These are phyloP conservation scores for Fusarium redolens DNA, from an alignment of 2,329 filamentous ascomycete genomes.

Conservation along the genomic window DNA sequence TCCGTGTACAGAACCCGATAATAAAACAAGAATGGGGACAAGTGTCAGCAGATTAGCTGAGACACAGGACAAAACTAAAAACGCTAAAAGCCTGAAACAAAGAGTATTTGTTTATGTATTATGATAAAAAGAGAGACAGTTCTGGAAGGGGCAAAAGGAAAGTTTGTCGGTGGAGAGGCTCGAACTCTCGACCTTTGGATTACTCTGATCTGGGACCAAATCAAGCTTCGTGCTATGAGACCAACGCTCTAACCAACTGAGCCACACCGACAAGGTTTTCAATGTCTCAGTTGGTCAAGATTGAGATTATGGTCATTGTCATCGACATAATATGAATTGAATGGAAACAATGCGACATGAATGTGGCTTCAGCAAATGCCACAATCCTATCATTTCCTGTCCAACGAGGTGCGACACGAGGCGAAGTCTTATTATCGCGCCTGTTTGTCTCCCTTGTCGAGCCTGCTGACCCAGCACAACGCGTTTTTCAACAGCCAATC, in stretches of 20 bases:
- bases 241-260: slow-evolving; percentile 2
- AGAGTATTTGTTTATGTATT: background rate
- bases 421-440: rapidly evolving
- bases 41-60: no score
- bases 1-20: rapidly evolving
- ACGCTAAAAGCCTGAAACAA: no score
- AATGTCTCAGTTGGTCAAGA: rapidly evolving
- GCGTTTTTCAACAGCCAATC: background rate
- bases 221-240: background rate
- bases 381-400: no score
- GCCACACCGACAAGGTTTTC: background rate
- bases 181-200: slow-evolving; percentile 10
- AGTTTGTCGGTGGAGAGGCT: background rate
- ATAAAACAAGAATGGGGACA: rapidly evolving
- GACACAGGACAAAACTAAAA: background rate
- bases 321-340: rapidly evolving
- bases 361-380: rapidly evolving
- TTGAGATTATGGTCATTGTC: rapidly evolving
- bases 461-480: no score
- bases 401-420: rapidly evolving
- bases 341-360: rapidly evolving
- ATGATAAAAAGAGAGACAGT: rapidly evolving
- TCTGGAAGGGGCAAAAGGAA: background rate
- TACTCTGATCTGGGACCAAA: background rate
- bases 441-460: rapidly evolving